These are phyloP conservation scores for Sporodiniella umbellata DNA, from an alignment of 371 early-diverging fungal genomes.

Conservation along the genomic window DNA sequence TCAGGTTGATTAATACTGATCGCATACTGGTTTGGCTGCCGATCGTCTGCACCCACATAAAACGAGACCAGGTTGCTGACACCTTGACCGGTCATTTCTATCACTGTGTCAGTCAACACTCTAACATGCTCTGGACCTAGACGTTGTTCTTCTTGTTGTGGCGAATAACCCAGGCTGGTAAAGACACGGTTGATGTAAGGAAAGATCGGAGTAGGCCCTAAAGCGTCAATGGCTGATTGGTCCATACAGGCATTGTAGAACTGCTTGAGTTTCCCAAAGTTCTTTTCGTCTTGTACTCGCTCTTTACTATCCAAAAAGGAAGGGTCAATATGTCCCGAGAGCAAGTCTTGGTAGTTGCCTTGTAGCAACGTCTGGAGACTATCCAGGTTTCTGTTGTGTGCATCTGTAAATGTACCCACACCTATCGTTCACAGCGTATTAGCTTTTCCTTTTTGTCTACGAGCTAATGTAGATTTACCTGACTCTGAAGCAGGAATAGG, in stretches of 20 bases:
- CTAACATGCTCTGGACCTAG: not conserved
- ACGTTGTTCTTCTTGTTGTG: not conserved
- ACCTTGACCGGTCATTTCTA: conserved; percentile 7
- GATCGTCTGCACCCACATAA: conserved; percentile 38
- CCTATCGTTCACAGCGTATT: too few relatives aligned
- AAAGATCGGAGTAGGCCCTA: conserved; percentile 50
- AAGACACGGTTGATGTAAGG: conserved; percentile 3
- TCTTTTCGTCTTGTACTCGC: conserved; percentile 23
- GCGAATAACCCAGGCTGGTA: not conserved
- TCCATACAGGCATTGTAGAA: conserved; percentile 59
- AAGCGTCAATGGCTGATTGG: conserved; percentile 30
- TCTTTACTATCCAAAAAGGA: conserved; percentile 1
- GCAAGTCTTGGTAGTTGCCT: conserved; percentile 17
- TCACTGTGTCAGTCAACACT: conserved; percentile 7
- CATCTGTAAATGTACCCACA: conserved; percentile 25
- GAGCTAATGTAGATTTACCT: too few relatives aligned
- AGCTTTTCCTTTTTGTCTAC: too few relatives aligned
- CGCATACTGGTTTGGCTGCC: conserved; percentile 34
- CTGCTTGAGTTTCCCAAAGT: conserved; percentile 42
- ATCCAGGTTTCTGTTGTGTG: conserved; percentile 32
- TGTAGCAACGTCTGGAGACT: conserved; percentile 20
- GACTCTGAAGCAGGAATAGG: conserved; percentile 45
- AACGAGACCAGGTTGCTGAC: conserved; percentile 28
- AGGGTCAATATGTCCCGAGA: not conserved
- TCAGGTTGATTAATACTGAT: conserved; percentile 42